phyloP scores from a whole-genome alignment of 2,329 filamentous ascomycete genomes.

The Hypoxylon sp. region DNA sequence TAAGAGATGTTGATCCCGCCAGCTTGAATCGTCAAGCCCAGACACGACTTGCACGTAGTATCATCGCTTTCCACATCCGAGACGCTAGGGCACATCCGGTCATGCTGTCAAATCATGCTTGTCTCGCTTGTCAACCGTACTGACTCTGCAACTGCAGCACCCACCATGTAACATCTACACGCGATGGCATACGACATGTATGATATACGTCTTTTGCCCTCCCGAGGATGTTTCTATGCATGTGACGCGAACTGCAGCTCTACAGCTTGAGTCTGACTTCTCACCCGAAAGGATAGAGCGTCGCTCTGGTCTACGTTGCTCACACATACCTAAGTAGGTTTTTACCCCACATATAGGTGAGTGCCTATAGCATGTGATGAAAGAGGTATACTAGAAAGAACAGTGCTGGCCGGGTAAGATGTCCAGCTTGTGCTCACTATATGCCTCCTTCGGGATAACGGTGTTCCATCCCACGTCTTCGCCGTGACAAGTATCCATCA shows the following conservation, averaged over 20 bases:
- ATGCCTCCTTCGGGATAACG: too few species aligned
- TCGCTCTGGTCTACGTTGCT: background rate
- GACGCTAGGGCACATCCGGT: background rate
- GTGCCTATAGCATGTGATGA: background rate
- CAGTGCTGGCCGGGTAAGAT: background rate
- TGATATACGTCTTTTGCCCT: background rate
- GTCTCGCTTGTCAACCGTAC: too few species aligned
- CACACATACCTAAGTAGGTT: too few species aligned
- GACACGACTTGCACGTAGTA: background rate
- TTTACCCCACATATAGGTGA: too few species aligned
- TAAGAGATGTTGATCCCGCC: too few species aligned
- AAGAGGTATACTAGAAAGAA: background rate
- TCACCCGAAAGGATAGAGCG: background rate
- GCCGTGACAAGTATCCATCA: background rate
- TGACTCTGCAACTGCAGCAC: too few species aligned
- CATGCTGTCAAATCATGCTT: background rate
- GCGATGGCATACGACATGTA: background rate
- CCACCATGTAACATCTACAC: background rate
- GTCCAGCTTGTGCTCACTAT: too few species aligned
- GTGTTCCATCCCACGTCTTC: background rate
- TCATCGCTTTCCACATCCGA: background rate
- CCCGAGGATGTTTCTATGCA: background rate
- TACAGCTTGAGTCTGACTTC: too few species aligned
- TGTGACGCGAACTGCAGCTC: background rate
- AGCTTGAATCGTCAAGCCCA: background rate